These are phyloP conservation scores for Amylostereum chailletii DNA, from an alignment of 1,284 basidiomycete species.

Conservation along the genomic window DNA sequence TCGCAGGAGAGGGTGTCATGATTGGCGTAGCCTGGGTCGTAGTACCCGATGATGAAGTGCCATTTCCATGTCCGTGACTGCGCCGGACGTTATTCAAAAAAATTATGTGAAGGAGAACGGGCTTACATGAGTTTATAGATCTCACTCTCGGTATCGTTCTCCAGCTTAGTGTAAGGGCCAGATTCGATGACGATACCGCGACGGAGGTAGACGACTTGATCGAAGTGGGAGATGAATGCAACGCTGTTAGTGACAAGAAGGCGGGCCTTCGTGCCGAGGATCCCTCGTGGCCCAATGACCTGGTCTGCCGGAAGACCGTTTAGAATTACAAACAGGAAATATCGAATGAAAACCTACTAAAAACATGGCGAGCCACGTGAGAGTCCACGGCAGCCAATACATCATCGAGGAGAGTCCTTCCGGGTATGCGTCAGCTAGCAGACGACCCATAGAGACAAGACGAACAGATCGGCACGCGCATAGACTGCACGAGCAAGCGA, in stretches of 20 bases:
- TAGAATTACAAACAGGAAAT: not conserved
- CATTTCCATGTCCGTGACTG: conserved; percentile 8
- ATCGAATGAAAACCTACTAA: conserved; percentile 28
- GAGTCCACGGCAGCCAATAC: conserved; percentile 48
- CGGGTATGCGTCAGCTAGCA: not conserved
- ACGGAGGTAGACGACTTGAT: conserved; percentile 75
- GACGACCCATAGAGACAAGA: conserved; percentile 16
- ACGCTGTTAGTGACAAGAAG: conserved; percentile 89
- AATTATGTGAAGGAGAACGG: not conserved
- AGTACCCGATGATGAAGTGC: conserved; percentile 7
- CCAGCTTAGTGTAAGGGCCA: conserved; percentile 60
- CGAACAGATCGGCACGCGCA: conserved; percentile 32
- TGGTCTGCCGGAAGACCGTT: conserved; percentile 44
- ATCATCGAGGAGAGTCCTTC: conserved; percentile 38
- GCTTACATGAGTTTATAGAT: conserved; percentile 77
- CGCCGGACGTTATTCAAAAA: not conserved
- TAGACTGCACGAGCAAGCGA: conserved; percentile 37
- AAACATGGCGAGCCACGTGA: conserved; percentile 36
- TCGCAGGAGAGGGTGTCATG: too few species aligned
- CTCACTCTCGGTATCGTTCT: conserved; percentile 59
- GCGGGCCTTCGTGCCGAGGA: conserved; percentile 81
- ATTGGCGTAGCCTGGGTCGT: conserved; percentile 4
- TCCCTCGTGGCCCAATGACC: conserved; percentile 83
- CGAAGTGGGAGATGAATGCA: conserved; percentile 74
- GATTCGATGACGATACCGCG: conserved; percentile 80